A percentile compares a stretch with the other conserved stretches of the same genome.
phyloP scores from a whole-genome alignment of 2,329 filamentous ascomycete genomes.

The Colletotrichum lupini region DNA sequence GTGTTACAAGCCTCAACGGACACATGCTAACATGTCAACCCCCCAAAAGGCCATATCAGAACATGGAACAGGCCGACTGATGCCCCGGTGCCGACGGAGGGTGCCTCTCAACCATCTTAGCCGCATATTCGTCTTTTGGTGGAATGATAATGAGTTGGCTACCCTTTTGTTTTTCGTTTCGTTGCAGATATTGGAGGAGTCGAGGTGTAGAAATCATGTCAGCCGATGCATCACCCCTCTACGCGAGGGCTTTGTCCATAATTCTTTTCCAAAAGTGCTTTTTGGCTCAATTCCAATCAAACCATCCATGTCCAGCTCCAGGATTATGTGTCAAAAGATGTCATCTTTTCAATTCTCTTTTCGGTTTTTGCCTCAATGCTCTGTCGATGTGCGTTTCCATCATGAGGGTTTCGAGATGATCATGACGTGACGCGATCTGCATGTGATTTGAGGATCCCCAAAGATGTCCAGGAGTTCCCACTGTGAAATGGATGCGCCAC shows the following conservation, averaged over 20 bases:
- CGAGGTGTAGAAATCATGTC: not conserved
- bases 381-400: constrained; percentile 5
- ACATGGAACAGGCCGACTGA: constrained; percentile 75
- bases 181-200: constrained; percentile 4
- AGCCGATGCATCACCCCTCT: constrained; percentile 1
- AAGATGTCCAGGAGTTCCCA: constrained; percentile 18
- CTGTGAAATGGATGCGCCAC: not conserved
- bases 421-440: constrained; percentile 26
- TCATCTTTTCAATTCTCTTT: not conserved
- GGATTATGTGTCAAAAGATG: not conserved
- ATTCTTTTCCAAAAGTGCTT: not conserved
- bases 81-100: constrained; percentile 33
- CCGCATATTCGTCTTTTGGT: not conserved
- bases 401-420: constrained; percentile 12
- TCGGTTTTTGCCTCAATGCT: not conserved
- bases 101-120: constrained; percentile 23
- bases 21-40: not conserved
- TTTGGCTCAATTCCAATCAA: not conserved
- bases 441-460: constrained; percentile 21
- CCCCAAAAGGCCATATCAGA: constrained; percentile 70
- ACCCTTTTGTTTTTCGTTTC: constrained; percentile 6
- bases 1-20: not conserved
- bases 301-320: not conserved
- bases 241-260: not conserved
- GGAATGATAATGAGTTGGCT: not conserved